Conservation (phyloP, 2,329 filamentous ascomycete species). For the Metarhizium anisopliae region DNA sequence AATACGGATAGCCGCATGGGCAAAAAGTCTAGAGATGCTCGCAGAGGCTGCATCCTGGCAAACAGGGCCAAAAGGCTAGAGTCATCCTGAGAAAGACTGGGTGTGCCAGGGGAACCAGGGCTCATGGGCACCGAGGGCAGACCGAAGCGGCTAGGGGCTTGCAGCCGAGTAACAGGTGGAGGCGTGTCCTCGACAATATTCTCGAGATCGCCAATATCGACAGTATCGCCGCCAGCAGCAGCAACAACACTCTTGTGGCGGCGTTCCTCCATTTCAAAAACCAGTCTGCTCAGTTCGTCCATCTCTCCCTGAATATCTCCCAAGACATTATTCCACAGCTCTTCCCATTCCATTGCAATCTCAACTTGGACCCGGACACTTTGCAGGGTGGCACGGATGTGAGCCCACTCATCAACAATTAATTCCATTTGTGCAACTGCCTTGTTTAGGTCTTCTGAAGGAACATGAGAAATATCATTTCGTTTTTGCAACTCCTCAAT, state of each 20-base stretch:
- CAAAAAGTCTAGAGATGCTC: conserved; percentile 88
- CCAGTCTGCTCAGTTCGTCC: conserved; percentile 67
- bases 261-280: conserved; percentile 97
- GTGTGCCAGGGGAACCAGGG: conserved; percentile 48
- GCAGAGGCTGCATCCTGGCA: conserved; percentile 87
- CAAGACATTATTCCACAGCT: conserved; percentile 87
- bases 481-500: conserved; percentile 85
- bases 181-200: conserved; percentile 89
- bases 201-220: conserved; percentile 81
- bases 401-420: conserved; percentile 75
- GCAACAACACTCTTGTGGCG: conserved; percentile 70
- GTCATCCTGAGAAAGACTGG: conserved; percentile 63
- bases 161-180: conserved; percentile 39
- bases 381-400: conserved; percentile 68
- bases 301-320: conserved; percentile 88
- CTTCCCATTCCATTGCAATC: conserved; percentile 98
- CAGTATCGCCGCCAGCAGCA: conserved; percentile 49
- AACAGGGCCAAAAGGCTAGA: conserved; percentile 83
- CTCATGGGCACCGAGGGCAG: conserved; percentile 55
- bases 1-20: conserved; percentile 92
- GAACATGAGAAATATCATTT: conserved; percentile 63
- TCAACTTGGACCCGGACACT: conserved; percentile 85
- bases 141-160: conserved; percentile 58
- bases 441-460: conserved; percentile 59
- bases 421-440: conserved; percentile 85